Evolutionary conservation across 2,329 filamentous ascomycete genomes (phyloP), one percentile per base, ranked within the genome.

Genomic region (Myriosclerotinia scirpicola): DNA sequence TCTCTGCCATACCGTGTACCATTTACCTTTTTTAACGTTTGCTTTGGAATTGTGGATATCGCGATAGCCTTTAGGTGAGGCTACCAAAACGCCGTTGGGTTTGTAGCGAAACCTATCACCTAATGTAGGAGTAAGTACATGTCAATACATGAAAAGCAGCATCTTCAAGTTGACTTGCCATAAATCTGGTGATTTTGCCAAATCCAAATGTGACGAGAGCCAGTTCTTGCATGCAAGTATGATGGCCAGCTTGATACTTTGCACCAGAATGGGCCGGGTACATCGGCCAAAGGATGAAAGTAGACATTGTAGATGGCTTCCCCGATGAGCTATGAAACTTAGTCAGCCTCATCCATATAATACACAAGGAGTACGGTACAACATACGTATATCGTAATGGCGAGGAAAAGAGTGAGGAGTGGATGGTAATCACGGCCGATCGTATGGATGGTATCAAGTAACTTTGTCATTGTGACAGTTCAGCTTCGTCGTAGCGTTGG

Each of bases 91-190:
- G 5, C 55, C 55, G 46, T 34, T 38, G 26, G 55, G 55, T 44
- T 26, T 15, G 17, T 44, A 26, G 22, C 40, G 55, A 59, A 59
- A 59, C 26, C 38, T 44, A 17, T 59, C 55, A 44, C 55, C 55
- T 59, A 26, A 26, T 34, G 26, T 50, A 50, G 8, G n/a, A 11
- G 20, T 22, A 20, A 50, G 46, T 50, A 50, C 26, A 26, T 26
- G 46, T n/a, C n/a, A 9, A 50, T 50, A n/a, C n/a, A 50, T 26
- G 20, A 12, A 50, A 38, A 9, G n/a, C 11, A 38, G 3, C n/a
- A 11, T 36, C 15, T 34, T n/a, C 26, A 26, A 26, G 26, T 26
- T 26, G 17, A 44, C 85, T 86, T 34, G 44, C 76, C 76, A 63
- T 78, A 78, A 72, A 72, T 76, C 53, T 75, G 38, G 66, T 78